A percentile compares a stretch with the other conserved stretches of the same genome.
Conservation (phyloP, 1,284 basidiomycete species). For the Microbotryomycetes sp. region DNA sequence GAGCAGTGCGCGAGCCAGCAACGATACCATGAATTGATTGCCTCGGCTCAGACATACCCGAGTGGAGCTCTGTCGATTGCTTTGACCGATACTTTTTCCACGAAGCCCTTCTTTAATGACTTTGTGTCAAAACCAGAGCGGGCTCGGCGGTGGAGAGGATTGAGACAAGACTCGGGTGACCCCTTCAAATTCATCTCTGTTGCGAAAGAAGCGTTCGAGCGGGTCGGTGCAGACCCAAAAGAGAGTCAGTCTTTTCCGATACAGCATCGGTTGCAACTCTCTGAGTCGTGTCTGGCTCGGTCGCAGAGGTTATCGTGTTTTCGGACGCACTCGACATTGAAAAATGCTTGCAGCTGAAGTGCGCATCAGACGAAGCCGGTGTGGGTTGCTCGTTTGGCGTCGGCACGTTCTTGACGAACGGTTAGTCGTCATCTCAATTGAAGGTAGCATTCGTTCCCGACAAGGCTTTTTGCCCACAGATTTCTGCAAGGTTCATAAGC, state of each 20-base stretch:
- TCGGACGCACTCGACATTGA: conserved; percentile 71
- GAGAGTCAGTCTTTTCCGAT: conserved; percentile 43
- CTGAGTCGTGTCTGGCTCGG: not conserved
- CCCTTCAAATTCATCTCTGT: conserved; percentile 66
- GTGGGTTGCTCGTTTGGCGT: conserved; percentile 79
- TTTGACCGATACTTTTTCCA: conserved; percentile 84
- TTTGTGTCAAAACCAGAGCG: conserved; percentile 55
- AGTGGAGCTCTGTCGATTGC: conserved; percentile 54
- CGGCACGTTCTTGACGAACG: conserved; percentile 84
- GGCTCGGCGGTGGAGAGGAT: conserved; percentile 62
- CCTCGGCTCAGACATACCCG: conserved; percentile 45
- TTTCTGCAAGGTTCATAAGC: conserved; percentile 13
- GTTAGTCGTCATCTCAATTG: conserved; percentile 6
- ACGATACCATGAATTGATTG: conserved; percentile 43
- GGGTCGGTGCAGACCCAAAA: conserved; percentile 56
- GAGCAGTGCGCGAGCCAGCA: not conserved
- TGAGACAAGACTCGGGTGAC: conserved; percentile 72
- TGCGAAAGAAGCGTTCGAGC: conserved; percentile 62
- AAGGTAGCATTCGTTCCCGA: not conserved
- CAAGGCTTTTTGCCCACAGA: conserved; percentile 2
- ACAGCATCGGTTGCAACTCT: not conserved
- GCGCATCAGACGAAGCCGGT: conserved; percentile 64
- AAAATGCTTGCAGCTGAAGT: conserved; percentile 60
- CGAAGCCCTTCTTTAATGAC: conserved; percentile 66
- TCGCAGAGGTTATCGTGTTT: conserved; percentile 59